Percentiles rank a stretch among this genome's conserved stretches.
phyloP scores from a whole-genome alignment of 202 grass and related monocot genomes.

The Alloteropsis angusta region DNA sequence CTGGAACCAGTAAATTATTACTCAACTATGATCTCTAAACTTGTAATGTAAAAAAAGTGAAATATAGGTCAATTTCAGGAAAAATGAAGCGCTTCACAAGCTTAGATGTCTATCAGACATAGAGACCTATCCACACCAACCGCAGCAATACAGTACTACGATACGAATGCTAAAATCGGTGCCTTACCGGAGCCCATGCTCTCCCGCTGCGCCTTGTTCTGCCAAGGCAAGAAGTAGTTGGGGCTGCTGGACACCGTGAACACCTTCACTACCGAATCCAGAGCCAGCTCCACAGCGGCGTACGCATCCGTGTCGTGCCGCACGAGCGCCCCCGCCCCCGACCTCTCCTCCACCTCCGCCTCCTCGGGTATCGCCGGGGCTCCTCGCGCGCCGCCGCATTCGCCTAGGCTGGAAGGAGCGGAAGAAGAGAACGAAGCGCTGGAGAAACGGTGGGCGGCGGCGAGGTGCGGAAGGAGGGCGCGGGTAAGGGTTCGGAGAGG shows the following conservation, averaged over 20 bases:
- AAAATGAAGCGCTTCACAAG: not conserved
- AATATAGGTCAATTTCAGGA: not conserved
- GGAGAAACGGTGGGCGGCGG: constrained; percentile 8
- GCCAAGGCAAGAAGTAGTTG: constrained; percentile 94
- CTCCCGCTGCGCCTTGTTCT: constrained; percentile 93
- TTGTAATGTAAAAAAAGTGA: not conserved
- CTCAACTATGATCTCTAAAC: not conserved
- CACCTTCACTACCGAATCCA: constrained; percentile 94
- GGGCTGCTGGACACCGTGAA: constrained; percentile 94
- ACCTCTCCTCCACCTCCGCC: not conserved
- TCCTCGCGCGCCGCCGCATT: constrained; percentile 19
- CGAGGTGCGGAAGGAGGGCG: constrained; percentile 17
- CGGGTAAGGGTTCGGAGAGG: constrained; percentile 19
- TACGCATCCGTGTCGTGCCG: constrained; percentile 70
- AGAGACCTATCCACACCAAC: not conserved
- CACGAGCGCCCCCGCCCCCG: constrained; percentile 15
- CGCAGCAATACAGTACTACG: not conserved
- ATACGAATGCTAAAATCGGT: not conserved
- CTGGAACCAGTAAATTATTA: not conserved
- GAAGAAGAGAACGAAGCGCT: constrained; percentile 14
- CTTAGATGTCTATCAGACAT: not conserved
- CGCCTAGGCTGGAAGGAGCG: not conserved
- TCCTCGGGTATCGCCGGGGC: not conserved
- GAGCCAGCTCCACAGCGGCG: constrained; percentile 73
- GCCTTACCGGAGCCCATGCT: constrained; percentile 89